Base-by-base conservation (phyloP, 257 asterid species). In the Thymus quinquecostatus region DNA sequence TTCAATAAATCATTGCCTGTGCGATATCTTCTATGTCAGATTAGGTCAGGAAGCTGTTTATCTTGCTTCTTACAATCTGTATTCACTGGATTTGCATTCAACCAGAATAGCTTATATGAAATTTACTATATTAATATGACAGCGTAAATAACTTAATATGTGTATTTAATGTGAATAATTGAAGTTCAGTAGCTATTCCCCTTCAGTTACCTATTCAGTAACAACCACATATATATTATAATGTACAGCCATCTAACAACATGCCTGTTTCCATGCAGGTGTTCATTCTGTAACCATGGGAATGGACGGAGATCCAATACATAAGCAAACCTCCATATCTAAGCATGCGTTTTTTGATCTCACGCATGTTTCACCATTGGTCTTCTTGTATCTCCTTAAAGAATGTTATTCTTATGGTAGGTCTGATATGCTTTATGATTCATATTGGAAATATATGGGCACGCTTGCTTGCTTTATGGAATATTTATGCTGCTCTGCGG, bases 351-450 rank as follows among this genome's bases (percentile, higher is more conserved):
- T 83, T 79, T 83, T 76, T 71, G 89, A 95, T 87, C 91, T 88
- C 76, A 83, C 95, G 48, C 89, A 80, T 82, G 92, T 89, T 81
- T 80, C 96, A 50, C 97, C 99, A 6, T 47, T 89, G 82, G 93
- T 92, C 70, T 95, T 92, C 80, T 68, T 92, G 78, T 83, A 84
- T 81, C 96, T 95, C 68, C 83, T 95, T 43, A 89, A 81, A 79
- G 89, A 70, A 79, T 89, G 96, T 76, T 95, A 95, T 83, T 66
- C 74, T 71, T 74, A 75, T 45, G 98, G 98, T 91, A 77, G 69
- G 83, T 78, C 59, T 56, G 29, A 60, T n/a, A 51, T 56, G 44
- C 57, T 64, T 9, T 69, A 45, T 43, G 70, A 54, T 70, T 66
- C 58, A 32, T 70, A 30, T n/a, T 47, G 41, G 41, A 53, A 49